Base-by-base conservation (phyloP, 2,329 filamentous ascomycete genomes). In the Colletotrichum costaricense region DNA sequence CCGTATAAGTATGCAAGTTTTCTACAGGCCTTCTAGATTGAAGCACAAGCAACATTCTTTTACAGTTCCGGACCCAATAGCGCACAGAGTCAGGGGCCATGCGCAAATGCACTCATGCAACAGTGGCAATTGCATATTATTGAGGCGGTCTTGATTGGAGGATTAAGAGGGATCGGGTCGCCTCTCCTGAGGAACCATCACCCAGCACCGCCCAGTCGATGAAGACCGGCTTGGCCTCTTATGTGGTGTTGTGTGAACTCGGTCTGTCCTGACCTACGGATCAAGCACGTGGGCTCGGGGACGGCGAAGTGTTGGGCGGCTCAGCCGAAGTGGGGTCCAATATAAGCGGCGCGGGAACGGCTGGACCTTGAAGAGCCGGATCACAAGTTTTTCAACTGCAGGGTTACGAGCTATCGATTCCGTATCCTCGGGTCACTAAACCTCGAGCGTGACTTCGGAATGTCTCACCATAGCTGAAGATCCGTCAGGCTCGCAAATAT, bases 281-380 rank as follows among this genome's bases (percentile, higher is more conserved):
- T 49, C 16, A 19, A 73, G 70, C 70, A 73, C 70, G 70, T 73
- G 70, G 70, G 56, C 24, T 70, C 70, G 67, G 60, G 6, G 30
- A 42, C 59, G 42, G 66, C 54, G 35, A 60, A 49, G 59, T 46
- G 55, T 33, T 60, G 67, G 66, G 52, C 24, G 55, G 70, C 30
- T n/a, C 54, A 60, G 60, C 67, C 60, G 67, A 28, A 33, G 70
- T 60, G 67, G 67, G 67, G 60, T 22, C 26, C 46, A 26, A 16
- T 42, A 26, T 8, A 70, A 28, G 35, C 56, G 42, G 55, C 28
- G 64, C 67, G 70, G 59, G 26, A 49, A 19, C 59, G 66, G 66
- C 49, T 54, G 60, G 22, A 30, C 24, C 60, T 35, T 19, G n/a
- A 33, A 16, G 26, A 28, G 46, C n/a, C 58, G 59, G 56, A 12